phyloP scores from a whole-genome alignment of 164 flowering plant genomes.

The Liriodendron chinense region DNA sequence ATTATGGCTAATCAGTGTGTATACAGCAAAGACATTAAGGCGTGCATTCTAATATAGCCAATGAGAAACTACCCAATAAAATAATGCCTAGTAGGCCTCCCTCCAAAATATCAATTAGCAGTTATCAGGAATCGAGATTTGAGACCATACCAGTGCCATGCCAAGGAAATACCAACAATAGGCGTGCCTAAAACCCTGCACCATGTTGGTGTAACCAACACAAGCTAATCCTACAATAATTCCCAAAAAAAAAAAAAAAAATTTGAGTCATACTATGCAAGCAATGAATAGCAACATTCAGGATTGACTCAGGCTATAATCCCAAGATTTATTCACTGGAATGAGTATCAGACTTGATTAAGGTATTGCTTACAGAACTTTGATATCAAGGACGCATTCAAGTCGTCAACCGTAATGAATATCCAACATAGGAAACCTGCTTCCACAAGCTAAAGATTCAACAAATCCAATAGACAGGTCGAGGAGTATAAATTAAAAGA shows the following conservation, averaged over 20 bases:
- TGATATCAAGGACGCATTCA: slow-evolving; percentile 6
- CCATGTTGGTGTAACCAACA: slow-evolving; percentile 43
- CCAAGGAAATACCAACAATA: slow-evolving; percentile 47
- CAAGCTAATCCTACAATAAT: slow-evolving; percentile 53
- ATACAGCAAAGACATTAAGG: not conserved
- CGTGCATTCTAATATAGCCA: not conserved
- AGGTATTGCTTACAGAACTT: slow-evolving; percentile 4
- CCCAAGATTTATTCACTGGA: slow-evolving; percentile 16
- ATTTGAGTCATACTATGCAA: slow-evolving; percentile 31
- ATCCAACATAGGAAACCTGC: slow-evolving; percentile 17
- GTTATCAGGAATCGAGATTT: slow-evolving; percentile 24
- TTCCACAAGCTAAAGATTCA: slow-evolving; percentile 27
- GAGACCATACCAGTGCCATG: slow-evolving; percentile 48
- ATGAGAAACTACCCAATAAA: not conserved
- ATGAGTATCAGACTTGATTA: slow-evolving; percentile 6
- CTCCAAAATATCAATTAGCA: slow-evolving; percentile 10
- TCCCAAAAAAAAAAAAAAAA: slow-evolving; percentile 35
- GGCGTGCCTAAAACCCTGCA: slow-evolving; percentile 7
- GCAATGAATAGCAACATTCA: slow-evolving; percentile 1
- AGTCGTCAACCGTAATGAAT: slow-evolving; percentile 12
- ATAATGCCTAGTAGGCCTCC: not conserved
- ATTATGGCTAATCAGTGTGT: not conserved
- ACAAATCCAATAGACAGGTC: slow-evolving; percentile 13
- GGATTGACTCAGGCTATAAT: slow-evolving; percentile 9
- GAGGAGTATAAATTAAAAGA: slow-evolving; percentile 8